Evolutionary conservation across 78 protist species (phyloP), one percentile per base, ranked within the genome.

Genomic region (Creolimax fragrantissima): DNA sequence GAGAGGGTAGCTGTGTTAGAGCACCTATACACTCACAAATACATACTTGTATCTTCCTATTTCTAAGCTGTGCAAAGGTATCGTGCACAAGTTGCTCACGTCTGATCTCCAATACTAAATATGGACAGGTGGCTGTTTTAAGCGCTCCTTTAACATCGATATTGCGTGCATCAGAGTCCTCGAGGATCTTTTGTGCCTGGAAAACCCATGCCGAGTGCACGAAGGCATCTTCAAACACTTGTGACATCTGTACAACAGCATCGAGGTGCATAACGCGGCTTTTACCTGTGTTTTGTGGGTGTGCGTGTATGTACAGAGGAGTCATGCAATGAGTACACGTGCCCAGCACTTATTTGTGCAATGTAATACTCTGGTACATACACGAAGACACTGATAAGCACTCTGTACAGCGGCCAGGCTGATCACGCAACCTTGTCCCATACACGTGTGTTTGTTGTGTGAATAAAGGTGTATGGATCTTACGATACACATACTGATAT

Each of bases 61-160:
- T 42, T 44, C 47, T 84, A 45, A 97, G 42, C 45, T 84, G 92
- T 35, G 84, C 32, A 39, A 96, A 36, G 17, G 99, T 89, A 90
- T 97, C 98, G 36, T 45, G 47, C 35, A 97, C 92, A 17, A 96
- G 81, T 47, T 85, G 41, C 17, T 94, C 96, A 43, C 99, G 93
- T 5, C 96, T 44, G 5, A 97, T 95, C 81, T 92, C 88, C 37
- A 97, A 88, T n/a, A 93, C 95, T 39, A 96, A 92, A 43, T 90
- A 95, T 17, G 92, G 96, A 11, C 44, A 93, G 32, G 94, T 88
- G 37, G 85, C 84, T 3, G 43, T 81, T 43, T 85, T 84, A 39
- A 84, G 39, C 32, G 11, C 93, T 35, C 91, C 91, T 44, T 42
- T 7, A n/a, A 43, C 81, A 74, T 7, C 84, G 83, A 42, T 74